Conservation (phyloP, 345 rosid species). For the Euphorbia tirucalli region DNA sequence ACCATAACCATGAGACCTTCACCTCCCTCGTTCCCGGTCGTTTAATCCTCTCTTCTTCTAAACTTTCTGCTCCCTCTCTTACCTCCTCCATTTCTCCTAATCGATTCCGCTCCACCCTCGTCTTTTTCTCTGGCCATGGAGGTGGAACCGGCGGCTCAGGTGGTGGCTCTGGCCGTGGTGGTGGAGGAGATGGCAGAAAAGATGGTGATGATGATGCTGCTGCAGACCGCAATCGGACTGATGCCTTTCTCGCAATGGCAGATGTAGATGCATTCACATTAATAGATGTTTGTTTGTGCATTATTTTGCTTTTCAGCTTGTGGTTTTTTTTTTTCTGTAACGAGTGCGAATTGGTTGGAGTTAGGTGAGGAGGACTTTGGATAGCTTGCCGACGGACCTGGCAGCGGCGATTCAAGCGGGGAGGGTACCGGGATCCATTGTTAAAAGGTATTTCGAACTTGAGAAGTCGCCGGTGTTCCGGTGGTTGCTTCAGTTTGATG, state of each 20-base stretch:
- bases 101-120: constrained; percentile 2
- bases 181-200: constrained; percentile 19
- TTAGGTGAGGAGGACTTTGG: constrained; percentile 49
- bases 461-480: constrained; percentile 47
- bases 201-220: constrained; percentile 33
- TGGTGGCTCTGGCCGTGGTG: constrained; percentile 21
- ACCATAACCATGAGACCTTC: constrained; percentile 9
- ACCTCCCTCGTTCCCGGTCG: constrained; percentile 21
- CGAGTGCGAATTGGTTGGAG: not conserved
- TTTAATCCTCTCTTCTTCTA: constrained; percentile 6
- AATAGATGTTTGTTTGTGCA: too few relatives aligned
- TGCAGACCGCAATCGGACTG: constrained; percentile 38
- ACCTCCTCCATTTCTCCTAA: not conserved
- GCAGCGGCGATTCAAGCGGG: constrained; percentile 56
- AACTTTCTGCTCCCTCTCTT: constrained; percentile 14
- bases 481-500: constrained; percentile 64
- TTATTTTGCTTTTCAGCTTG: not conserved
- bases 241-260: constrained; percentile 45
- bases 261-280: constrained; percentile 45
- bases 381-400: constrained; percentile 58
- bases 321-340: not conserved
- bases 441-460: constrained; percentile 48
- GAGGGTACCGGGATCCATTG: constrained; percentile 49
- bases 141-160: constrained; percentile 21
- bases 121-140: constrained; percentile 34